Conservation (phyloP, 768 basidiomycete genomes). For the Hericium alpestre region DNA sequence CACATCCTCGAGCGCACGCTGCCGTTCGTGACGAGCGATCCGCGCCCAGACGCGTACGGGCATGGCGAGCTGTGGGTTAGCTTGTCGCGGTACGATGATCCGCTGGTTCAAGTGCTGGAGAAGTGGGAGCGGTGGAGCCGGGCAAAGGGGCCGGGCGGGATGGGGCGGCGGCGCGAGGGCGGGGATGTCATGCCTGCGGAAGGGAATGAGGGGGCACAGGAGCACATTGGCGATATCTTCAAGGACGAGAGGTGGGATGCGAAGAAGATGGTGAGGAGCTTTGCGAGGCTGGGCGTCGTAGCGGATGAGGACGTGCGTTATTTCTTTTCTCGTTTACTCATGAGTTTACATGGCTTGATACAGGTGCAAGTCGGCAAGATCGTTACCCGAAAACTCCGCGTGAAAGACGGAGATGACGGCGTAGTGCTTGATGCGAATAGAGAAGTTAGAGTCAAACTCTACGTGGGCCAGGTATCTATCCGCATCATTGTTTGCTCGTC, state of each 20-base stretch:
- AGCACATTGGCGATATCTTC: slow-evolving; percentile 32
- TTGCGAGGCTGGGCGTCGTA: slow-evolving; percentile 48
- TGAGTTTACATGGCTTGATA: neutral
- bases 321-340: slow-evolving; percentile 20
- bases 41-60: slow-evolving; percentile 13
- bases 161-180: slow-evolving; percentile 12
- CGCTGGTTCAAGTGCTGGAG: slow-evolving; percentile 52
- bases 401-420: slow-evolving; percentile 27
- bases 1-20: slow-evolving; percentile 36
- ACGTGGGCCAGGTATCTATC: slow-evolving; percentile 50
- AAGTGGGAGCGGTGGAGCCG: slow-evolving; percentile 49
- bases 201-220: slow-evolving; percentile 12
- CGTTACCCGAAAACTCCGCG: slow-evolving; percentile 34
- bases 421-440: slow-evolving; percentile 54
- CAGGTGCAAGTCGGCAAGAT: slow-evolving; percentile 23
- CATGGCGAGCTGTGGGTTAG: slow-evolving; percentile 54
- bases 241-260: slow-evolving; percentile 54
- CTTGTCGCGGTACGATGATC: slow-evolving; percentile 72
- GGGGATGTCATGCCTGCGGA: slow-evolving; percentile 25
- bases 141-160: slow-evolving; percentile 8
- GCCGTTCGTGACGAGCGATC: slow-evolving; percentile 19
- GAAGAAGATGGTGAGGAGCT: slow-evolving; percentile 68
- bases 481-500: neutral
- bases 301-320: slow-evolving; percentile 24
- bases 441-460: slow-evolving; percentile 63